Percentiles rank a stretch among this genome's conserved stretches.
phyloP scores from a whole-genome alignment of 2,329 filamentous ascomycete genomes.

The Blastomyces emzantsi region DNA sequence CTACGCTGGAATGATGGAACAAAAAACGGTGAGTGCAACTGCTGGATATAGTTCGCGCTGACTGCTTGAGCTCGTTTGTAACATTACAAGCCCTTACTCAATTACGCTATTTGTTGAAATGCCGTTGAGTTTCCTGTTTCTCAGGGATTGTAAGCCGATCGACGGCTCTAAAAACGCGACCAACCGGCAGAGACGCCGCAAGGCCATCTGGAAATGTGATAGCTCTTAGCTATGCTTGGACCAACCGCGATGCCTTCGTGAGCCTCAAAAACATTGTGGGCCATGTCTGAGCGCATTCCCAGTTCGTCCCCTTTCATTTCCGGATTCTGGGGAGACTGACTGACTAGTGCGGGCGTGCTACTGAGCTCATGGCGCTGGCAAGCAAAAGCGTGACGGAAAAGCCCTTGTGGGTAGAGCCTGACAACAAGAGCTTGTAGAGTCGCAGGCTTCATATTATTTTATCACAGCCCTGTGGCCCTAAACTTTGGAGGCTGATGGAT shows the following conservation, averaged over 20 bases:
- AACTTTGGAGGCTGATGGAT: neutral
- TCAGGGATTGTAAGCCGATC: neutral
- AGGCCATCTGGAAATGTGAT: neutral
- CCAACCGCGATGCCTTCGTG: neutral
- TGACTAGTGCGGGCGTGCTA: neutral
- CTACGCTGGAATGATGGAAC: neutral
- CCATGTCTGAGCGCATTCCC: neutral
- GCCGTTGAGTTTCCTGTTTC: neutral
- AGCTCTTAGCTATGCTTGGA: neutral
- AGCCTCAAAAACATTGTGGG: constrained; percentile 1
- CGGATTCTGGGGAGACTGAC: constrained; percentile 1
- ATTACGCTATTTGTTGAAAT: neutral
- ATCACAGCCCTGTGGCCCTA: neutral
- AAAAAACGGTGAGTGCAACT: neutral
- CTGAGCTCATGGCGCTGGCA: neutral
- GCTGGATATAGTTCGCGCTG: neutral
- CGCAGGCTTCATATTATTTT: neutral
- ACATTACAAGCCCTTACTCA: neutral
- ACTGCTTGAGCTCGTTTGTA: neutral
- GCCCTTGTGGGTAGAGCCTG: neutral
- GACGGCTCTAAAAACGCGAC: neutral
- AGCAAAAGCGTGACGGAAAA: neutral
- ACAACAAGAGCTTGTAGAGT: neutral
- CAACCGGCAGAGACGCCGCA: neutral
- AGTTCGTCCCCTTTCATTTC: neutral